Evolutionary conservation across 257 asterid species (phyloP).

Genomic region (Rhazya stricta): DNA sequence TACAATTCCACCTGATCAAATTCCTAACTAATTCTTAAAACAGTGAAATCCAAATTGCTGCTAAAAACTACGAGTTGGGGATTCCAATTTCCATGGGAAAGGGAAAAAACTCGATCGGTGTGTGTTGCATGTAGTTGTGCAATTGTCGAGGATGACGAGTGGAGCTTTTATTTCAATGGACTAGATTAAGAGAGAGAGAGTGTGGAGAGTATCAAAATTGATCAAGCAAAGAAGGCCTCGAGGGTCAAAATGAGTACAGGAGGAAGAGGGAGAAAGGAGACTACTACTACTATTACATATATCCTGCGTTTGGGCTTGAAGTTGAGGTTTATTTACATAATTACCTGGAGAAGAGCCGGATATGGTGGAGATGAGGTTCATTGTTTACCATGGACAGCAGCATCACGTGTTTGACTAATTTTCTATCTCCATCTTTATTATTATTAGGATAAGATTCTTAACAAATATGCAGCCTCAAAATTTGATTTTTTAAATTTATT

Average conservation of each 20-base stretch:
- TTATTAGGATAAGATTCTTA: no score
- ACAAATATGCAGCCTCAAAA: no score
- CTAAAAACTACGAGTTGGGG: constrained; percentile 6
- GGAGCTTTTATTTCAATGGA: not conserved
- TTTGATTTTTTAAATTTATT: no score
- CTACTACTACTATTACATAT: no score
- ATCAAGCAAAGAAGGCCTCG: not conserved
- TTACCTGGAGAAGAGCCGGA: no score
- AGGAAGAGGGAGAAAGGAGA: not conserved
- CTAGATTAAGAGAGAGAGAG: not conserved
- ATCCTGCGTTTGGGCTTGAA: constrained; percentile 5
- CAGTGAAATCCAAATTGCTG: not conserved
- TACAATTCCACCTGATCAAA: not conserved
- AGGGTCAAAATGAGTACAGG: constrained; percentile 1
- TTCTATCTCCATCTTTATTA: no score
- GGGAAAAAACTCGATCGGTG: not conserved
- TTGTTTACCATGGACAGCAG: no score
- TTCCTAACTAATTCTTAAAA: not conserved
- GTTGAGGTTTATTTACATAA: not conserved
- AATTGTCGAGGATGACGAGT: not conserved
- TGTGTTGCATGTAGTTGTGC: not conserved
- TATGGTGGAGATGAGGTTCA: no score
- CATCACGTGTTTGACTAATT: no score
- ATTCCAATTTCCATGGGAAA: not conserved
- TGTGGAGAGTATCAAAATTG: not conserved